Percentiles rank a stretch among this genome's conserved stretches.
Conservation (phyloP, 176 grass and related monocot species). For the Eragrostis curvula region DNA sequence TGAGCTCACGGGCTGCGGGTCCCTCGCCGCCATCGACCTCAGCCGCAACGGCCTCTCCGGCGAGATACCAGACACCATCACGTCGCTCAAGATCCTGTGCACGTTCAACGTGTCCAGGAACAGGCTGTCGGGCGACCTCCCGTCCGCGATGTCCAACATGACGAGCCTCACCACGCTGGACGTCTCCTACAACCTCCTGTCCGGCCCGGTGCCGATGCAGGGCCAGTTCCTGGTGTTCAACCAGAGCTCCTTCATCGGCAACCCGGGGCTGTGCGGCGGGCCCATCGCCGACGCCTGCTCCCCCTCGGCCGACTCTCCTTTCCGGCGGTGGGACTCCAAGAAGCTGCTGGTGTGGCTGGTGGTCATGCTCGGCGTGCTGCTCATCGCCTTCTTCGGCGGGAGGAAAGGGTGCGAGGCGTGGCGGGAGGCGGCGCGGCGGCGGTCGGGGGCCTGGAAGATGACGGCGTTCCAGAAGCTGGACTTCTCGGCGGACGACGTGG, state of each 20-base stretch:
- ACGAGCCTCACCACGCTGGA: constrained; percentile 85
- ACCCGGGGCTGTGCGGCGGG: constrained; percentile 61
- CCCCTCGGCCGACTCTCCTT: background rate
- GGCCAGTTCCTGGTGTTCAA: constrained; percentile 94
- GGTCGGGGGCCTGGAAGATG: constrained; percentile 73
- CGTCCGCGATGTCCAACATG: constrained; percentile 63
- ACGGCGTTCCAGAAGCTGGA: constrained; percentile 84
- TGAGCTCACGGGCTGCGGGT: constrained; percentile 56
- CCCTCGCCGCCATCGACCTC: constrained; percentile 62
- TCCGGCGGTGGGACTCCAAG: constrained; percentile 34
- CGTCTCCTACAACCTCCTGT: constrained; percentile 80
- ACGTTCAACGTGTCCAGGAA: constrained; percentile 87
- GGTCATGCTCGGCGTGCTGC: background rate
- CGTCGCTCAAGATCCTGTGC: constrained; percentile 65
- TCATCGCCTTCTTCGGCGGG: constrained; percentile 8
- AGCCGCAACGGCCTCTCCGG: constrained; percentile 79
- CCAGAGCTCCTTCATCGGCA: constrained; percentile 71
- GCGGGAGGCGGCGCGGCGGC: constrained; percentile 37
- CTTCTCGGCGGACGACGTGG: constrained; percentile 76
- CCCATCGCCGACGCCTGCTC: constrained; percentile 19
- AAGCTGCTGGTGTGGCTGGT: constrained; percentile 42
- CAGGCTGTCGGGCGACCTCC: constrained; percentile 59
- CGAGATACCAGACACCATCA: constrained; percentile 59
- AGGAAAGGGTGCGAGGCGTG: constrained; percentile 41
- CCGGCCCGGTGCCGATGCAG: constrained; percentile 61